Base-by-base conservation (phyloP, 2,329 filamentous ascomycete species). In the Phoma herbarum region DNA sequence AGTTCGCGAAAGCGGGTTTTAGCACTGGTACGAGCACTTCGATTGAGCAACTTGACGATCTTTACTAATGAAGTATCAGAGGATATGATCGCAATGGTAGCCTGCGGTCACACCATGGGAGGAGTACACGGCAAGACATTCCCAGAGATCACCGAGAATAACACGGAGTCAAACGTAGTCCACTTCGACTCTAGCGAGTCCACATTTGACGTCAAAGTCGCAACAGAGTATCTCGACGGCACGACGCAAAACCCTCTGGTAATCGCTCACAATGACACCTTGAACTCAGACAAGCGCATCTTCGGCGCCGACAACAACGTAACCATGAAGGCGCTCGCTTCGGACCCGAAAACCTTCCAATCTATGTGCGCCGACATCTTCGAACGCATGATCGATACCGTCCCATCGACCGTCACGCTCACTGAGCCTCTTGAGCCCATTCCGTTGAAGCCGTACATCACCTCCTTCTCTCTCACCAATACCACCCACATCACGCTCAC, bases 21-120 rank as follows among this genome's bases (percentile, higher is more conserved):
- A 69, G 60, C 18, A 62, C 65, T 26, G 60, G 61, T 56, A 69
- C 69, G 33, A 20, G 16, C 12, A 11, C 0, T 2, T 33, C 3
- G 39, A 44, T 61, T 72, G 23, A 51, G 35, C 3, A 31, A 8
- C 10, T n/a, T 12, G 31, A 8, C 25, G 5, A 2, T 3, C 3
- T 25, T 6, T n/a, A 25, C 42, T 61, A 49, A 49, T 20, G 4
- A 20, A 12, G 12, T 12, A 12, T 33, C 42, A 63, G 60, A 58
- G 39, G 66, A 70, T 14, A 69, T 68, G 64, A 69, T 70, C 35
- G 64, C 64, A 16, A 50, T 78, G 28, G 67, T 71, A 23, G 74
- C 75, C 9, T 78, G 75, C 52, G 75, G 75, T 2, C 75, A 78
- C 54, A 71, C 68, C 1, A 63, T 78, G 29, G 75, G 75, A 18